These are phyloP conservation scores for Toxicodendron radicans DNA, from an alignment of 345 rosid genomes.

Conservation along the genomic window DNA sequence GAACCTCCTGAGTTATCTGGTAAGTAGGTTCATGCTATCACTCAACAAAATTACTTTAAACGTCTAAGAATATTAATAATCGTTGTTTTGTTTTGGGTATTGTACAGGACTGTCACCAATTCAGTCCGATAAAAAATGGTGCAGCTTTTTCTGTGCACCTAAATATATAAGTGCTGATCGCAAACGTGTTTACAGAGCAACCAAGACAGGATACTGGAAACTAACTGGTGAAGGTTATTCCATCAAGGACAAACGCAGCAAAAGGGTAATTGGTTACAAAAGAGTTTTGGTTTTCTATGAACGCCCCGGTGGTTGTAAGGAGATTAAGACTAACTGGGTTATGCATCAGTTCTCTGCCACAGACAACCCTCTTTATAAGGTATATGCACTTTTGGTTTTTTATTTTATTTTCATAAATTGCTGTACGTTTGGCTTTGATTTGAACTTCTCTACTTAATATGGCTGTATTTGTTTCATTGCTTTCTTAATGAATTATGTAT, in stretches of 20 bases:
- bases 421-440: too few species aligned
- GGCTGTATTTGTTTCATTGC: too few species aligned
- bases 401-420: too few species aligned
- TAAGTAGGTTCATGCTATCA: neutral
- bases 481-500: too few species aligned
- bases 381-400: neutral
- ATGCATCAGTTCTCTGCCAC: neutral
- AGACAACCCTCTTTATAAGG: neutral
- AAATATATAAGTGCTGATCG: neutral
- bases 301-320: neutral
- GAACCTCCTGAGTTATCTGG: neutral
- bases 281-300: neutral
- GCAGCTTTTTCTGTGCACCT: neutral
- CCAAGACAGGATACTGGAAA: neutral
- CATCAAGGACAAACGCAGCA: neutral
- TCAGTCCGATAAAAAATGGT: neutral
- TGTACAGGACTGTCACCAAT: neutral
- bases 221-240: neutral
- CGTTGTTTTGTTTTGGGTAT: neutral
- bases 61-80: too few species aligned
- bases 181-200: neutral
- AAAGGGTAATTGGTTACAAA: neutral
- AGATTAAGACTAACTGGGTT: neutral
- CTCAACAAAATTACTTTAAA: too few species aligned
- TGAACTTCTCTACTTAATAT: too few species aligned